Percentiles rank a stretch among this genome's conserved stretches.
Evolutionary conservation across 2,329 filamentous ascomycete species (phyloP).

Genomic region (Verticillium albo-atrum): DNA sequence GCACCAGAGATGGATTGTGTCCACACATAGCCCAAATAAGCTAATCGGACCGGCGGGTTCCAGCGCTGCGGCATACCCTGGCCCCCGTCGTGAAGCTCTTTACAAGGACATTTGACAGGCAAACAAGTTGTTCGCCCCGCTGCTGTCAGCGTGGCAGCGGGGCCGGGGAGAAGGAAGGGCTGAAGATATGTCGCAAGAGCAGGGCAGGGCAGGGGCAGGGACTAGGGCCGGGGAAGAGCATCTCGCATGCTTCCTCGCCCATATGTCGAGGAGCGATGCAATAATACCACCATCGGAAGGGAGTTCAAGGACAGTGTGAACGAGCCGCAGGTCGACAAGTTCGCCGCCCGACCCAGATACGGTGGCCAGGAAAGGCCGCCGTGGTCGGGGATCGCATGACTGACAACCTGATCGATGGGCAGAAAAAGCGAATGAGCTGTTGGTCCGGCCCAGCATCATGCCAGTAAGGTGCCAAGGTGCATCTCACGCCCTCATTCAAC

Average conservation of each 20-base stretch:
- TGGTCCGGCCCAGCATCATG: background rate
- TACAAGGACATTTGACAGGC: background rate
- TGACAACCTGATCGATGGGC: background rate
- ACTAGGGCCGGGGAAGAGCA: background rate
- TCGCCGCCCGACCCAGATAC: background rate
- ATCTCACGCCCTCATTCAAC: background rate
- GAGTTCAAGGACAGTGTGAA: background rate
- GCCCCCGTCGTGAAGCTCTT: background rate
- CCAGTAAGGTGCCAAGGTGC: background rate
- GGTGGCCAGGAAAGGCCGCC: background rate
- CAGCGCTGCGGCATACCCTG: background rate
- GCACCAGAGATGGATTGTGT: background rate
- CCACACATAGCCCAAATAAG: background rate
- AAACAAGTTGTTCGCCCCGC: background rate
- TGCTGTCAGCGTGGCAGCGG: background rate
- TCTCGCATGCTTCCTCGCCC: background rate
- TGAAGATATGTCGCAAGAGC: background rate
- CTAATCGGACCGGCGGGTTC: background rate
- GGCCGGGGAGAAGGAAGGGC: background rate
- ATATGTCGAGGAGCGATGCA: background rate
- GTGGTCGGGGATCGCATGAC: background rate
- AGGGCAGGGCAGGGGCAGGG: background rate
- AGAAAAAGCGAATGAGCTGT: background rate
- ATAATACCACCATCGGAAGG: background rate
- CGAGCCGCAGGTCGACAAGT: background rate